These are phyloP conservation scores for Tolypocladium pustulatum DNA, from an alignment of 2,329 filamentous ascomycete genomes.

Conservation along the genomic window DNA sequence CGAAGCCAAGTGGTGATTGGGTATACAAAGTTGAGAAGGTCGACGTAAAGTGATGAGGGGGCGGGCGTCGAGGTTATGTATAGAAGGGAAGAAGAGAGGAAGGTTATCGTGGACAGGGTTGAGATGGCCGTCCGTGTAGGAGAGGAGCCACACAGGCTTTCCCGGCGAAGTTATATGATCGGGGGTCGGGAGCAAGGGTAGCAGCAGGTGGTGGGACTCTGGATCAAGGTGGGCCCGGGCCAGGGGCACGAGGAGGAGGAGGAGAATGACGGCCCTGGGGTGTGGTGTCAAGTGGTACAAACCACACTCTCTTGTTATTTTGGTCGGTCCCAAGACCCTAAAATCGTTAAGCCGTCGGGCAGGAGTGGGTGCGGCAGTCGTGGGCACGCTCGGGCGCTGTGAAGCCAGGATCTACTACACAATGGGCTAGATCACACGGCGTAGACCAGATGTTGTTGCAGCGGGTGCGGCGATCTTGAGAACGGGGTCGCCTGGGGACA, in stretches of 20 bases:
- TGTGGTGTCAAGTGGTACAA: slow-evolving; percentile 5
- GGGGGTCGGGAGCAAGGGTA: slow-evolving; percentile 6
- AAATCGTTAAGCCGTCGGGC: neutral
- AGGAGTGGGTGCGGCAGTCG: slow-evolving; percentile 4
- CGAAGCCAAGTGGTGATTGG: neutral
- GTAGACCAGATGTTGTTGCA: slow-evolving; percentile 6
- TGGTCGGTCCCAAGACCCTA: slow-evolving; percentile 1
- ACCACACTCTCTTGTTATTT: slow-evolving; percentile 5
- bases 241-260: slow-evolving; percentile 4
- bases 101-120: neutral
- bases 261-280: slow-evolving; percentile 2
- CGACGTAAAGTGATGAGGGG: neutral
- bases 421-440: slow-evolving; percentile 8
- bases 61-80: slow-evolving; percentile 3
- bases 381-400: slow-evolving; percentile 9
- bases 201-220: slow-evolving; percentile 2
- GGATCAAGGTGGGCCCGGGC: slow-evolving; percentile 4
- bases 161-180: slow-evolving; percentile 5
- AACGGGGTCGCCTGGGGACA: neutral
- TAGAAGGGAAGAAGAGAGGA: neutral
- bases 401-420: slow-evolving; percentile 9
- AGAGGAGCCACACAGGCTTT: slow-evolving; percentile 2
- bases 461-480: slow-evolving; percentile 7
- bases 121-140: neutral
- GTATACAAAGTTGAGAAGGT: neutral